These are phyloP conservation scores for Aspergillus incahuasiensis DNA, from an alignment of 495 filamentous ascomycete genomes.

Conservation along the genomic window DNA sequence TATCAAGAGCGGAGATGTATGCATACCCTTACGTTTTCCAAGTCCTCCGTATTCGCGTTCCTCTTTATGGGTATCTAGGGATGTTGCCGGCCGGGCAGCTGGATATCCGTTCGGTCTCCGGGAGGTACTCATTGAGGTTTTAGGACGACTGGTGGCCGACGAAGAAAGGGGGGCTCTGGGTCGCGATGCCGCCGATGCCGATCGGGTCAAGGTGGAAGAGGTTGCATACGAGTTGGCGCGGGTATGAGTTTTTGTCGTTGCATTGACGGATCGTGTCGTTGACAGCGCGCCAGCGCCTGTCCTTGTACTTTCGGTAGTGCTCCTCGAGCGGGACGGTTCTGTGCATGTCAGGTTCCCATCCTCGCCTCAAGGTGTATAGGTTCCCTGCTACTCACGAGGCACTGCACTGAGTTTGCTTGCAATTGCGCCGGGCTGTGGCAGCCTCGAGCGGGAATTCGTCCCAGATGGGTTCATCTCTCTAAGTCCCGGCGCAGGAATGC, in stretches of 20 bases:
- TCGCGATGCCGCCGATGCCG: conserved; percentile 47
- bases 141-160: conserved; percentile 53
- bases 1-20: conserved; percentile 25
- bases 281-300: conserved; percentile 31
- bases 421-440: conserved; percentile 46
- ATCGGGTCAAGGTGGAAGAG: conserved; percentile 39
- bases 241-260: conserved; percentile 34
- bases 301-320: conserved; percentile 44
- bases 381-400: conserved; percentile 28
- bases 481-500: conserved; percentile 43
- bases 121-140: conserved; percentile 40
- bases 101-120: conserved; percentile 41
- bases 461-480: conserved; percentile 60
- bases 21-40: conserved; percentile 70
- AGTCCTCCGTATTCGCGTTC: conserved; percentile 38
- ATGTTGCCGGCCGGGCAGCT: conserved; percentile 53
- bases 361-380: neutral
- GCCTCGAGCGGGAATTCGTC: conserved; percentile 59
- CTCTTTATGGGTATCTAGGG: conserved; percentile 54
- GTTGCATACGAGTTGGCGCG: conserved; percentile 39
- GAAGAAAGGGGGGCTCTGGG: conserved; percentile 45
- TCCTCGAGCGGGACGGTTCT: conserved; percentile 55
- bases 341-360: conserved; percentile 36
- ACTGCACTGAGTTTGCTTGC: conserved; percentile 31
- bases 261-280: conserved; percentile 23